Base-by-base conservation (phyloP, 768 basidiomycete species). In the Lactifluus subvellereus region DNA sequence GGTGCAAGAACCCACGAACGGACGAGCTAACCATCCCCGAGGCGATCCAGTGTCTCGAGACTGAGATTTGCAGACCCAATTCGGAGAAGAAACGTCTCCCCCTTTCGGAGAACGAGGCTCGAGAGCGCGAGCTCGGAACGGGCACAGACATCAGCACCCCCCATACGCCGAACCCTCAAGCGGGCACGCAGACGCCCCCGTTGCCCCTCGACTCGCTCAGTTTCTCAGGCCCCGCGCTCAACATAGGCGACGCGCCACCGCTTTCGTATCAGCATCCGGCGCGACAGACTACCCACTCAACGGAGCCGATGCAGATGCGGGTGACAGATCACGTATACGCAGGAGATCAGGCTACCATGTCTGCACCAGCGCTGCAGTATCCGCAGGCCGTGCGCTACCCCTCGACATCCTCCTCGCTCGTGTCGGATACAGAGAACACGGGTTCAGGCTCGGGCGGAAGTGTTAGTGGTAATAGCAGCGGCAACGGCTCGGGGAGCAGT, bases 21-120 rank as follows among this genome's bases (percentile, higher is more conserved):
- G 94, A 86, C 62, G 87, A 92, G 68, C 75, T 99, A 37, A 87
- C 86, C 0, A 73, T 90, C 16, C 86, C 89, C 32, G 86, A 99
- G 73, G 81, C 84, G 0, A 85, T 96, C n/a, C 78, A 81, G 62
- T 94, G 88, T 70, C 81, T 99, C 14, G 97, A 99, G 74, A 79
- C 79, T 30, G 93, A 94, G 73, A 81, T 98, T 4, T 82, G 84
- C 54, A 81, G 89, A 47, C 87, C 90, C 0, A 75, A 76, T 33
- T 82, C 80, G 35, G 89, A 97, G 77, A 87, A 85, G 76, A 84
- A 85, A 67, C 76, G 82, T 20, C 71, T 93, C 22, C 76, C 81
- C n/a, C 74, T 73, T 1, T 83, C 83, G 6, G 80, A 80, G 16
- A 68, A 71, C 35, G 73, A 77, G 58, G 45, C 6, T 1, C 65